phyloP scores from a whole-genome alignment of 2,329 filamentous ascomycete genomes.

The Penicillium sp. region DNA sequence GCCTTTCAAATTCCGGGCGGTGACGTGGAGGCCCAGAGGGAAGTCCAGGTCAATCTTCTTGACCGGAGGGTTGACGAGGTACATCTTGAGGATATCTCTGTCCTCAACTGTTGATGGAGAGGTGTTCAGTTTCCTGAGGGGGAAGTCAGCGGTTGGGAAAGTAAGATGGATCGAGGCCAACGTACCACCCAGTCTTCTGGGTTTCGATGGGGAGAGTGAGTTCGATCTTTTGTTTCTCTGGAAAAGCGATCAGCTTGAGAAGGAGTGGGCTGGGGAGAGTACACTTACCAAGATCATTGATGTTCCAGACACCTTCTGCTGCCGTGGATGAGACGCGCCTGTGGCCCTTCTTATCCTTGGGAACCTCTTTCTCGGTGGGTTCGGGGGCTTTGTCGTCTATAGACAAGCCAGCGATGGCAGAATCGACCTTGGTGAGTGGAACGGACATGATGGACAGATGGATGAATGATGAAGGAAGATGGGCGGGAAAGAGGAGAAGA shows the following conservation, averaged over 20 bases:
- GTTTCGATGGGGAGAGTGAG: constrained; percentile 36
- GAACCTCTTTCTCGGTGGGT: constrained; percentile 31
- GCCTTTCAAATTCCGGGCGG: constrained; percentile 85
- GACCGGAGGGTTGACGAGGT: constrained; percentile 75
- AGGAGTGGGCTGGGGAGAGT: constrained; percentile 8
- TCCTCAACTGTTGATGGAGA: constrained; percentile 77
- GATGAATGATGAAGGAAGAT: constrained; percentile 14
- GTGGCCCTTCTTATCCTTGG: constrained; percentile 50
- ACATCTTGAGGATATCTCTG: constrained; percentile 76
- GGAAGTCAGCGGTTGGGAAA: constrained; percentile 1
- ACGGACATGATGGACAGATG: constrained; percentile 51
- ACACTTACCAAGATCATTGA: constrained; percentile 76
- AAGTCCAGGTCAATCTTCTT: constrained; percentile 95
- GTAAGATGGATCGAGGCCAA: neutral
- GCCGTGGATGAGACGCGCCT: constrained; percentile 71
- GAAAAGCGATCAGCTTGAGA: neutral
- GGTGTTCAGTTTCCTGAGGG: constrained; percentile 84
- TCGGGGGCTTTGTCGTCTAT: constrained; percentile 56
- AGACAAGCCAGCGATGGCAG: constrained; percentile 76
- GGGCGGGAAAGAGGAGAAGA: constrained; percentile 9
- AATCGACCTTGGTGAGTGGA: constrained; percentile 84
- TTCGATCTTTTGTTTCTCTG: constrained; percentile 34
- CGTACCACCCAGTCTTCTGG: constrained; percentile 37
- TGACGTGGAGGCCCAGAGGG: constrained; percentile 81
- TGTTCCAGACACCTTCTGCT: constrained; percentile 71